Percentiles rank a stretch among this genome's conserved stretches.
phyloP scores from a whole-genome alignment of 257 asterid genomes.

The Salvia rosmarinus region DNA sequence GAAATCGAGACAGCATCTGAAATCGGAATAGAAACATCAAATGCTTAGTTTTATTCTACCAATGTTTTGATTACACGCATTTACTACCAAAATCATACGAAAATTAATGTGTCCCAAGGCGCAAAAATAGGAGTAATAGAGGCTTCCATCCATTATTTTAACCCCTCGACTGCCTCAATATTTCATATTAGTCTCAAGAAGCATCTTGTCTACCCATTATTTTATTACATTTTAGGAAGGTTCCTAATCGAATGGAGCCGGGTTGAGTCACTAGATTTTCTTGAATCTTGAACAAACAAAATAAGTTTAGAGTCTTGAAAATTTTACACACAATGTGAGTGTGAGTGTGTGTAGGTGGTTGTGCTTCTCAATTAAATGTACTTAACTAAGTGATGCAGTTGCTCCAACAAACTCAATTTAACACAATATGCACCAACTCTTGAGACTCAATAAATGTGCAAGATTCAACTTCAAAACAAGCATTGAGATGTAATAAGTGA shows the following conservation, averaged over 20 bases:
- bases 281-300: conserved; percentile 29
- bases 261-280: not conserved
- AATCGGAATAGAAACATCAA: conserved; percentile 89
- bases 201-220: conserved; percentile 46
- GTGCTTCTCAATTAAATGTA: conserved; percentile 23
- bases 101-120: conserved; percentile 85
- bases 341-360: conserved; percentile 1
- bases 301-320: conserved; percentile 24
- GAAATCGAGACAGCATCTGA: conserved; percentile 54
- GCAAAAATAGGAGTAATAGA: conserved; percentile 53
- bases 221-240: conserved; percentile 26
- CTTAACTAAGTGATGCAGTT: conserved; percentile 44
- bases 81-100: conserved; percentile 54
- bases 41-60: conserved; percentile 54
- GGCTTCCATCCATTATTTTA: conserved; percentile 59
- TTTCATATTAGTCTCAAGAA: conserved; percentile 41
- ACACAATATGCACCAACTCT: conserved; percentile 14
- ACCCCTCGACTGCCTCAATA: conserved; percentile 44
- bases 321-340: not conserved
- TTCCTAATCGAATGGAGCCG: not conserved
- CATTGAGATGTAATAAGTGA: conserved; percentile 33
- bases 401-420: conserved; percentile 58
- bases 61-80: conserved; percentile 34
- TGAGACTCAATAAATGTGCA: conserved; percentile 46
- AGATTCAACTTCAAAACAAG: not conserved